Percentiles rank a stretch among this genome's conserved stretches.
phyloP scores from a whole-genome alignment of 148 eudicot genomes.

The Silene uniflora region DNA sequence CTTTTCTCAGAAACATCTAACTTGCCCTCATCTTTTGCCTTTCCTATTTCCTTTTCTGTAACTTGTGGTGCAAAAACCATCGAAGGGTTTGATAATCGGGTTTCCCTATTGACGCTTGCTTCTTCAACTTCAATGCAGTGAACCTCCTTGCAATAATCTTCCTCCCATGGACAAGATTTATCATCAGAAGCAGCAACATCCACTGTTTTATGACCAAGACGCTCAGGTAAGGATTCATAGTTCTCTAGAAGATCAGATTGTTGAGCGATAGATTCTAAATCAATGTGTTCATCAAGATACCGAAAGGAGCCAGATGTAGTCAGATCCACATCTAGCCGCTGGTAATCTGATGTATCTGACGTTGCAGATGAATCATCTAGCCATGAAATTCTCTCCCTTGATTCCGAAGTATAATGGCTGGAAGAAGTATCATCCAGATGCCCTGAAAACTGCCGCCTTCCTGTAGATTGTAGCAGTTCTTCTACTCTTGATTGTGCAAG shows the following conservation, averaged over 20 bases:
- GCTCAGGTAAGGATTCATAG: slow-evolving; percentile 31
- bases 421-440: slow-evolving; percentile 33
- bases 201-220: slow-evolving; percentile 5
- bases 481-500: slow-evolving; percentile 63
- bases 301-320: slow-evolving; percentile 32
- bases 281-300: slow-evolving; percentile 32
- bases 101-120: slow-evolving; percentile 20
- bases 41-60: slow-evolving; percentile 12
- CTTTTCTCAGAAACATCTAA: slow-evolving; percentile 1
- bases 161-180: slow-evolving; percentile 19
- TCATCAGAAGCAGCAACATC: slow-evolving; percentile 35
- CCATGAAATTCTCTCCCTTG: slow-evolving; percentile 43
- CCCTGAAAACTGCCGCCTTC: slow-evolving; percentile 30
- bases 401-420: slow-evolving; percentile 18
- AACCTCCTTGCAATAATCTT: slow-evolving; percentile 69
- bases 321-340: slow-evolving; percentile 39
- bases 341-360: slow-evolving; percentile 62
- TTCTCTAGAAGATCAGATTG: slow-evolving; percentile 35
- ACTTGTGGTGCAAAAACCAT: slow-evolving; percentile 6
- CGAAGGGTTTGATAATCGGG: slow-evolving; percentile 16
- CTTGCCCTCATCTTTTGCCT: background rate
- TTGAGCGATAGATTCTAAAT: slow-evolving; percentile 23
- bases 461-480: slow-evolving; percentile 47
- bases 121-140: slow-evolving; percentile 48
- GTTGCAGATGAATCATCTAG: slow-evolving; percentile 60